A percentile compares a stretch with the other conserved stretches of the same genome.
Evolutionary conservation across 768 basidiomycete species (phyloP).

Genomic region (Phlegmacium glaucopus): DNA sequence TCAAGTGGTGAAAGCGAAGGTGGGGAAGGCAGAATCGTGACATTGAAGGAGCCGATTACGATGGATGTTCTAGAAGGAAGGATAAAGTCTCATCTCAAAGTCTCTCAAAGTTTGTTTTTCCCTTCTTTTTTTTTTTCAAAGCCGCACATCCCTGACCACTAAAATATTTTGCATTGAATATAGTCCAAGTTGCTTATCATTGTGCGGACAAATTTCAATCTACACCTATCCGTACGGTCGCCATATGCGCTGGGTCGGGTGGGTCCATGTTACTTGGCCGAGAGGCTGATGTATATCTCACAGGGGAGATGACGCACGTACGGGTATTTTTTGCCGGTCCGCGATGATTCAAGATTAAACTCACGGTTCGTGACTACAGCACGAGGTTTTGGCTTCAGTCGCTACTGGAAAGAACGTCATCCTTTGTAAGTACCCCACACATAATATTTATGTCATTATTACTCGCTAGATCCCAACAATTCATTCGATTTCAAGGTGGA

Average conservation of each 20-base stretch:
- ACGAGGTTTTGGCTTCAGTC: conserved; percentile 81
- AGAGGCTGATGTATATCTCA: conserved; percentile 84
- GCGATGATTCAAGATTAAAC: conserved; percentile 13
- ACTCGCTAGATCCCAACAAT: conserved; percentile 14
- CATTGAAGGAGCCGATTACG: conserved; percentile 50
- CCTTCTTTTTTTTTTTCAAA: conserved; percentile 15
- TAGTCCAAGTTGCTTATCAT: conserved; percentile 69
- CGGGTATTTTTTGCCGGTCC: conserved; percentile 21
- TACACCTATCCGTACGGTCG: conserved; percentile 54
- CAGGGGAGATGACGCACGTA: conserved; percentile 92
- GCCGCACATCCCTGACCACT: conserved; percentile 17
- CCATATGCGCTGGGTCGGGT: conserved; percentile 91
- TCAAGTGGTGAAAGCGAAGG: conserved; percentile 37
- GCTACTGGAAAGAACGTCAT: conserved; percentile 77
- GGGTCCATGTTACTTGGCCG: conserved; percentile 69
- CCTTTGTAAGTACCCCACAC: conserved; percentile 59
- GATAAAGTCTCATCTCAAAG: conserved; percentile 65
- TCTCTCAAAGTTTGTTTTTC: conserved; percentile 28
- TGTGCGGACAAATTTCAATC: conserved; percentile 23
- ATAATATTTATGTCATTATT: conserved; percentile 26
- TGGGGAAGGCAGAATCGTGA: conserved; percentile 69
- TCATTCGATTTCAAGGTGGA: conserved; percentile 49
- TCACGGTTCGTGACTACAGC: conserved; percentile 44
- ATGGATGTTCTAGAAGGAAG: conserved; percentile 60
- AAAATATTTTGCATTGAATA: conserved; percentile 4